Percentiles rank a stretch among this genome's conserved stretches.
These are phyloP conservation scores for Amoebophrya sp. DNA, from an alignment of 169 alveolate species.

Conservation along the genomic window DNA sequence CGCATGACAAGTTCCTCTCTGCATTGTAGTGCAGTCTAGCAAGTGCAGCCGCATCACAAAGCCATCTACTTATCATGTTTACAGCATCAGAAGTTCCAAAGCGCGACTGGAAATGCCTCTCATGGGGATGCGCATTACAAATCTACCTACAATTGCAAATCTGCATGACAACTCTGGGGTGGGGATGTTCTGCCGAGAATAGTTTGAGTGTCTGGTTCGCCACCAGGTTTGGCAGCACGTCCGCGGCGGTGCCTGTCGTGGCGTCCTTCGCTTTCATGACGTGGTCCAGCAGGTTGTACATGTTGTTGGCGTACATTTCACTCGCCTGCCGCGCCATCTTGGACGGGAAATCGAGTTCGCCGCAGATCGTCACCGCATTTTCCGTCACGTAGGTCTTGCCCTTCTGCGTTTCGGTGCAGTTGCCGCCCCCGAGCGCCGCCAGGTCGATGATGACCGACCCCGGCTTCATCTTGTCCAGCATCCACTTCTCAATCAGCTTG, in stretches of 20 bases:
- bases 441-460: constrained; percentile 76
- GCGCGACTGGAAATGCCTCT: too few species aligned
- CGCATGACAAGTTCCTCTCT: too few species aligned
- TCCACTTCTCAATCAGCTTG: constrained; percentile 59
- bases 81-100: too few species aligned
- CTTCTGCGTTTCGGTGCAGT: constrained; percentile 3
- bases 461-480: constrained; percentile 63
- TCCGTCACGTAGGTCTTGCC: constrained; percentile 28
- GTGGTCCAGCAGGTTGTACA: constrained; percentile 59
- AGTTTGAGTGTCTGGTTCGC: background rate
- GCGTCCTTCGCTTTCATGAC: constrained; percentile 59
- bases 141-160: too few species aligned
- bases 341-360: constrained; percentile 67
- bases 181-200: too few species aligned
- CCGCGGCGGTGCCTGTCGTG: constrained; percentile 46
- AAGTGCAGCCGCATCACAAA: too few species aligned
- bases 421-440: constrained; percentile 67
- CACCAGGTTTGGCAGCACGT: constrained; percentile 23
- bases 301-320: constrained; percentile 66
- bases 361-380: constrained; percentile 61
- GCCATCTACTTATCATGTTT: too few species aligned
- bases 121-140: too few species aligned
- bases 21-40: too few species aligned
- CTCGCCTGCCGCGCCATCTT: constrained; percentile 73
- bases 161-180: too few species aligned